Base-by-base conservation (phyloP, 306 rosid species). In the Astragalus glycyphyllos region DNA sequence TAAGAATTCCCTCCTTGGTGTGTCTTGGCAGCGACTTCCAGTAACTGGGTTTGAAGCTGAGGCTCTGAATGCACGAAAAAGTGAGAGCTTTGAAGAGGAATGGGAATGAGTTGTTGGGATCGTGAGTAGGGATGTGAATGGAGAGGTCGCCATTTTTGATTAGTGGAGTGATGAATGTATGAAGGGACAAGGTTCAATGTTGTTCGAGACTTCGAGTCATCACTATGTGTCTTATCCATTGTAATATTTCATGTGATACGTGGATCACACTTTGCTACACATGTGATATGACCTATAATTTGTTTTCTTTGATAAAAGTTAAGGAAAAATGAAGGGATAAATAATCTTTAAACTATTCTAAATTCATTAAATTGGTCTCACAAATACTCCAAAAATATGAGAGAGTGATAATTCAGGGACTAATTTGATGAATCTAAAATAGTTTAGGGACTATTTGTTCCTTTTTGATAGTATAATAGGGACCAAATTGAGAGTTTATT, bases 1-100 rank as follows among this genome's bases (percentile, higher is more conserved):
- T 83, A 92, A 65, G 75, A 89, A 74, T n/a, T 87, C 87, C 73
- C 97, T 79, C 79, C 93, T 82, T 11, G 72, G 86, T 23, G 74
- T 71, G 72, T 23, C 11, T 4, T 60, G 77, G 14, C 4, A 49
- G 54, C 42, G 53, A 31, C 3, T 69, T 26, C 46, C 63, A 66
- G 73, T 65, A 48, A 63, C 51, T 51, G 78, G 65, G 2, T 49
- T 35, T 37, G 77, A 40, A 37, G 70, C 5, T 13, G 85, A 65
- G 69, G 74, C 65, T 79, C 82, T 75, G 49, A 75, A 34, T 51
- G 84, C 26, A 65, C 42, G 73, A 15, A 61, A 66, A 32, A 67
- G 47, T 14, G 57, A 57, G 55, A 23, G 34, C 4, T 65, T 79
- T n/a, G 69, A 63, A 16, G 79, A 42, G 4, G 48, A 4, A 11